These are phyloP conservation scores for Chlorella ohadii DNA, from an alignment of 139 green algal species.

Conservation along the genomic window DNA sequence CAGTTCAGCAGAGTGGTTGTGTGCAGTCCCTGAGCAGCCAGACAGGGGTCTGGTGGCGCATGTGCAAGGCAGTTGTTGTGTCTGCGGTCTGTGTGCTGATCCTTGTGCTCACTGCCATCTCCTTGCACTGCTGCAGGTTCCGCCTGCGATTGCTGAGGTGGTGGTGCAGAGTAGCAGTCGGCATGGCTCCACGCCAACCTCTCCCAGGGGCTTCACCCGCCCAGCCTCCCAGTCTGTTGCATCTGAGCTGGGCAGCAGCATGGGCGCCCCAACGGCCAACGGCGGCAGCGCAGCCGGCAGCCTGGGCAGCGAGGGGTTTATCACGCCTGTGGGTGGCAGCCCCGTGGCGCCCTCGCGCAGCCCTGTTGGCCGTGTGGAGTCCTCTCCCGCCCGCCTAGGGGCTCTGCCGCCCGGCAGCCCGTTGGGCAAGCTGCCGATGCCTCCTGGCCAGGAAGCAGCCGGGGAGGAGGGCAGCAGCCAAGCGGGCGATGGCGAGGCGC, in stretches of 20 bases:
- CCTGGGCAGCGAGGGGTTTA: not conserved
- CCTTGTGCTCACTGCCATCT: not conserved
- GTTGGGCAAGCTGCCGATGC: not conserved
- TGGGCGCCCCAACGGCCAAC: not conserved
- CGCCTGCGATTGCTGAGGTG: slow-evolving; percentile 9
- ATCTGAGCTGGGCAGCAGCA: not conserved
- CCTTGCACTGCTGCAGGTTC: not conserved
- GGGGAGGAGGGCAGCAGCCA: not conserved
- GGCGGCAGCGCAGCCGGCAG: not conserved
- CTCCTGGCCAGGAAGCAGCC: not conserved
- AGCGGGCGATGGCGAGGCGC: not conserved
- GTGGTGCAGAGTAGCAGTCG: slow-evolving; percentile 1
- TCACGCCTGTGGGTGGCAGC: not conserved
- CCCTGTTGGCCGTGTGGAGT: not conserved
- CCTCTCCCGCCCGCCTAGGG: not conserved
- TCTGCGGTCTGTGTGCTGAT: too few species aligned
- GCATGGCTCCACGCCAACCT: slow-evolving; percentile 6
- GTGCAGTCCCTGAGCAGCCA: too few species aligned
- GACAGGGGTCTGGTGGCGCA: too few species aligned
- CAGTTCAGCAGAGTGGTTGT: too few species aligned
- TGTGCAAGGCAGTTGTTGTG: too few species aligned
- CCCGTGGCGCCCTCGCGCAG: not conserved
- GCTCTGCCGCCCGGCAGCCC: slow-evolving; percentile 19
- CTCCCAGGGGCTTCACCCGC: slow-evolving; percentile 1
- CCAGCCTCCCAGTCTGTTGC: not conserved